Percentiles rank a stretch among this genome's conserved stretches.
These are phyloP conservation scores for Crataegus laevigata DNA, from an alignment of 306 rosid genomes.

Conservation along the genomic window DNA sequence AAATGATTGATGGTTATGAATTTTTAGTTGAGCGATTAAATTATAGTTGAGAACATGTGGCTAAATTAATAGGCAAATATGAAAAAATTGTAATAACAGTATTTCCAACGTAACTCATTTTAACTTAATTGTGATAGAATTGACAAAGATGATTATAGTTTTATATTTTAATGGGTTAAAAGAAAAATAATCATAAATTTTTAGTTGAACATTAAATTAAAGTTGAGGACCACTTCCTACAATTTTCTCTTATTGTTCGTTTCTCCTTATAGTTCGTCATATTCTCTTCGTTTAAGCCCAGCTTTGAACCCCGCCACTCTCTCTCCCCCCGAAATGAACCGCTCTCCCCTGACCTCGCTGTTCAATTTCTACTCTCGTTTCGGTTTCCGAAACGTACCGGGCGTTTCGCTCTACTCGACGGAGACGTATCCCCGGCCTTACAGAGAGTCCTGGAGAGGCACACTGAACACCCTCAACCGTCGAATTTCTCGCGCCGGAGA, in stretches of 20 bases:
- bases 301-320: neutral
- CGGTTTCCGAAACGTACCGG: neutral
- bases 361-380: neutral
- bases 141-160: accelerated
- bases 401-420: neutral
- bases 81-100: no score
- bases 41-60: accelerated
- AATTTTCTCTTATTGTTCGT: neutral
- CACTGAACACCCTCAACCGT: neutral
- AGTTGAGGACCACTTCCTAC: accelerated
- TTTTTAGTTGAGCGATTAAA: no score
- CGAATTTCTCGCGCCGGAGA: slow-evolving; percentile 6
- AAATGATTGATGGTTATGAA: accelerated
- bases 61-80: accelerated
- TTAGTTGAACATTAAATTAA: no score
- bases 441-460: neutral
- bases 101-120: accelerated
- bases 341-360: neutral
- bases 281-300: neutral
- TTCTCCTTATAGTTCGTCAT: neutral
- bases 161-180: no score
- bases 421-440: neutral
- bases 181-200: no score
- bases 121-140: accelerated
- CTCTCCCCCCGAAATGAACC: neutral